Conservation (phyloP, 2,329 filamentous ascomycete species). For the Mycosphaerella sp. region DNA sequence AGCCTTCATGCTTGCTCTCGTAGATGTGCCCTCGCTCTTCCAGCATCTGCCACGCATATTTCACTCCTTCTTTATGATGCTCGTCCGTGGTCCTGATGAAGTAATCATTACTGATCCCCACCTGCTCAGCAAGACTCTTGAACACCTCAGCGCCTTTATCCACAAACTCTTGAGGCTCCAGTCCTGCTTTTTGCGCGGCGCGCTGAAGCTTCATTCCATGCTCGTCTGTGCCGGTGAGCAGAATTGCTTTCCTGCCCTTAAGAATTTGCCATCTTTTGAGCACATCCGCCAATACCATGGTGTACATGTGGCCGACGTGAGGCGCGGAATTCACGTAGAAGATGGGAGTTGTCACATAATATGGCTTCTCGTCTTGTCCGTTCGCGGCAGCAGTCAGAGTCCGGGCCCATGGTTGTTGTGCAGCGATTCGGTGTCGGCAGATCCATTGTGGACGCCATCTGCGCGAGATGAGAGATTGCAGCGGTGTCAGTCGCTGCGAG, state of each 20-base stretch:
- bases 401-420: constrained; percentile 16
- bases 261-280: constrained; percentile 86
- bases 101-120: constrained; percentile 68
- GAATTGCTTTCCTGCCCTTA: constrained; percentile 61
- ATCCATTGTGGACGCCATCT: constrained; percentile 36
- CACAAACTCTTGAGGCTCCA: constrained; percentile 77
- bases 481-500: constrained; percentile 25
- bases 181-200: constrained; percentile 65
- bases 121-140: constrained; percentile 62
- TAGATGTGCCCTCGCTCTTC: constrained; percentile 45
- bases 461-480: constrained; percentile 31
- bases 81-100: constrained; percentile 89
- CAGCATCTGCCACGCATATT: constrained; percentile 82
- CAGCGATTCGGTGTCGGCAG: constrained; percentile 22
- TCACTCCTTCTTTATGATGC: constrained; percentile 75
- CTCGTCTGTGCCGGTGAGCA: constrained; percentile 92
- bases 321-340: constrained; percentile 99
- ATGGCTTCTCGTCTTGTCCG: constrained; percentile 58
- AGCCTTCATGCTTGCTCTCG: constrained; percentile 55
- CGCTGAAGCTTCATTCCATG: constrained; percentile 97
- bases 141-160: constrained; percentile 78
- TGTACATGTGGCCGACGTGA: constrained; percentile 91
- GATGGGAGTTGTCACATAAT: constrained; percentile 92
- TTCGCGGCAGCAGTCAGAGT: constrained; percentile 16
- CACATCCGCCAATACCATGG: constrained; percentile 83